A percentile compares a stretch with the other conserved stretches of the same genome.
phyloP scores from a whole-genome alignment of 208 protist genomes.

The Acanthamoeba quina region DNA sequence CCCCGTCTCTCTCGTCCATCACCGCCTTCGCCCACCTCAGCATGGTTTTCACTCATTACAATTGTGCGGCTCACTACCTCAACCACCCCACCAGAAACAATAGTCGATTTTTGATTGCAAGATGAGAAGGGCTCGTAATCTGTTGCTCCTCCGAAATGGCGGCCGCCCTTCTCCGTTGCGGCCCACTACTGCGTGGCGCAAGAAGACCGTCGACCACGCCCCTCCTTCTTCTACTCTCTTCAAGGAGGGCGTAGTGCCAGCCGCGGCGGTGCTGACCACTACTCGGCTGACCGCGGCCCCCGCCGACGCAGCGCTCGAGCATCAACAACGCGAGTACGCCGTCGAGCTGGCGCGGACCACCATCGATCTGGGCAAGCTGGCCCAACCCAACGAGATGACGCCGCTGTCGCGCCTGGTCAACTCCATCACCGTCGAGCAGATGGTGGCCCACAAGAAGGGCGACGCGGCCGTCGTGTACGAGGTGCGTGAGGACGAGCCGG shows the following conservation, averaged over 20 bases:
- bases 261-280: neutral
- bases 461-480: neutral
- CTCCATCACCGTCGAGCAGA: conserved; percentile 14
- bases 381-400: neutral
- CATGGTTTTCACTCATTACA: too few relatives aligned
- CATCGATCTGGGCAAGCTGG: conserved; percentile 32
- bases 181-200: neutral
- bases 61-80: too few relatives aligned
- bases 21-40: too few relatives aligned
- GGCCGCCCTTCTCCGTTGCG: neutral
- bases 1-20: too few relatives aligned
- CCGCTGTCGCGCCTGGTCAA: conserved; percentile 13
- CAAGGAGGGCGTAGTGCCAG: neutral
- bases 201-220: neutral
- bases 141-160: neutral
- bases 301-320: neutral
- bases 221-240: neutral
- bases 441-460: conserved; percentile 23
- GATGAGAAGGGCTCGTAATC: neutral
- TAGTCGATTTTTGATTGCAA: neutral
- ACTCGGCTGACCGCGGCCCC: neutral
- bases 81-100: too few relatives aligned
- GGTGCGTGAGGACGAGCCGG: conserved; percentile 23
- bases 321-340: neutral
- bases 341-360: conserved; percentile 9